Evolutionary conservation across 2,329 filamentous ascomycete species (phyloP), one percentile per base, ranked within the genome.

Genomic region (Xylaria sp.): DNA sequence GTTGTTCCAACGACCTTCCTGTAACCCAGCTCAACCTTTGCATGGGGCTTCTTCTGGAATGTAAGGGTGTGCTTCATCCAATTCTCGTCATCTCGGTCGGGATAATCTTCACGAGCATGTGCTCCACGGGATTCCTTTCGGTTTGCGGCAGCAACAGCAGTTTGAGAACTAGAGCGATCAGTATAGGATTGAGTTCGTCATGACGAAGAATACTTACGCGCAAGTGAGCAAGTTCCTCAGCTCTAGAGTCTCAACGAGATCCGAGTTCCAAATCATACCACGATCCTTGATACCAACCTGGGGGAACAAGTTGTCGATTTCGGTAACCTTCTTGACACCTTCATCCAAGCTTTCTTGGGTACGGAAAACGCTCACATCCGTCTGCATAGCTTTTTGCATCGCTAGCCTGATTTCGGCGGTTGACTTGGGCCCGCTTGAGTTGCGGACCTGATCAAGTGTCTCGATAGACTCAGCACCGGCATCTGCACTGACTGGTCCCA

Each of bases 11-110:
- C 91, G 71, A 99, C 96, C 73, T 87, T 86, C 82, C 96, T 90
- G 89, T 98, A 98, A 72, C 89, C 86, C 72, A 98, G 86, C 71
- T 98, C 92, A 65, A 96, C 90, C 84, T 94, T 89, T 80, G 92
- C 92, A 78, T 98, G 95, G 41, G 94, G 93, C 80, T 91, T 82
- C 91, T 94, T 97, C 88, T 99, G 96, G 92, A 92, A 99, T 74
- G 91, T 94, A 71, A 99, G 89, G 55, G 94, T 97, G 89, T 99
- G 96, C 91, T 98, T 98, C 95, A 98, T 98, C 95, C 95, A 98
- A 82, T 97, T 92, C 83, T 91, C 87, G 80, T 99, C 96, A 80
- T 98, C 93, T 86, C 96, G 92, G 20, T 98, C 94, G 67, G 95
- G 95, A 88, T 83, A 98, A 81, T 99, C 96, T 86, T 99, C 96